Base-by-base conservation (phyloP, 129 eudicot genomes). In the sunflower (Helianthus annuus) region DNA sequence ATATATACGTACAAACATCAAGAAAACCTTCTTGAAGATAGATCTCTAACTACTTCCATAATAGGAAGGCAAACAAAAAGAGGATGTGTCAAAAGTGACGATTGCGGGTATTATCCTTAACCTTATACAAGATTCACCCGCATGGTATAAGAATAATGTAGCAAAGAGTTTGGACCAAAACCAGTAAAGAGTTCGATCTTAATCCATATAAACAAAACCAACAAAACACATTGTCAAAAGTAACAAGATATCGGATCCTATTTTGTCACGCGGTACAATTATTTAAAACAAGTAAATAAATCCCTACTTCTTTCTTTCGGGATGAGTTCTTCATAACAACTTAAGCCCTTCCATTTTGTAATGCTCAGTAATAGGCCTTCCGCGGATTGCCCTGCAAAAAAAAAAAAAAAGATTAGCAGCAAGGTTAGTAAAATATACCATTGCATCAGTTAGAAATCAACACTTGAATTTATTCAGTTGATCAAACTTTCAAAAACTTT, bases 301-400 rank as follows among this genome's bases (percentile, higher is more conserved):
- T 67, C 54, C 68, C 63, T 55, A 62, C 40, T 42, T 63, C 71
- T 63, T 36, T 63, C 66, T 42, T 78, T 70, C 11, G 14, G 77
- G 60, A 63, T 36, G 42, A 59, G n/a, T 76, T 66, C 16, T 36
- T 48, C n/a, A 76, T 46, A 16, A 60, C 72, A 78, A n/a, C 46
- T 6, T 10, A 66, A 27, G 56, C 64, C 56, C 66, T 64, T 66
- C 29, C 6, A 32, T 11, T 79, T 48, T 6, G 13, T 56, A 19
- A 73, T n/a, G 7, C 61, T 64, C 59, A 80, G 74, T 80, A 80
- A 72, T 80, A 80, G 36, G 77, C 80, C 58, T 75, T 80, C 77
- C 84, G 32, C 1, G 81, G 81, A 58, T 80, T 80, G 15, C 81
- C 78, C 81, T 80, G 72, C 45, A 74, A 74, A 3, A 32, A 62